Percentiles rank a stretch among this genome's conserved stretches.
Conservation (phyloP, 345 rosid genomes). For the Pistacia atlantica region DNA sequence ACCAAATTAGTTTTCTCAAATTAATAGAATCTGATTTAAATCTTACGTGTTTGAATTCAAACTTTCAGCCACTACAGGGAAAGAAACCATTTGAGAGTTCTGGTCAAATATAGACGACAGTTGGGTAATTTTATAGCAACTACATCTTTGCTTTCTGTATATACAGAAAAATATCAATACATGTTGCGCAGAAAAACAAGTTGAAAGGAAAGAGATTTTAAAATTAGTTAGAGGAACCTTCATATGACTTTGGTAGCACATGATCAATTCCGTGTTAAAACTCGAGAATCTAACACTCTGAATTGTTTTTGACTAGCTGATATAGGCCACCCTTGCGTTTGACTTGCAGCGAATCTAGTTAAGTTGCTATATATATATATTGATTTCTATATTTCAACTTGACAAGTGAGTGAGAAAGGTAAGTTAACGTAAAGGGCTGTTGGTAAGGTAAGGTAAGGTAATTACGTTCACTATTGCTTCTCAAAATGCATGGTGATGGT, state of each 20-base stretch:
- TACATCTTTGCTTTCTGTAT: not conserved
- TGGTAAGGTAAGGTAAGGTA: no score
- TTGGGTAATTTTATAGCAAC: not conserved
- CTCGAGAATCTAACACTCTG: not conserved
- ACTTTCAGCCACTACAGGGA: not conserved
- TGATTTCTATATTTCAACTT: no score
- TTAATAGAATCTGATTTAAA: not conserved
- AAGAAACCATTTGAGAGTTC: not conserved
- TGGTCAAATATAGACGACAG: not conserved
- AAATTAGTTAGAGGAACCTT: constrained; percentile 9
- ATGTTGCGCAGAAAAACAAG: constrained; percentile 3
- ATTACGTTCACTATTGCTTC: no score
- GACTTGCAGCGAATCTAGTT: not conserved
- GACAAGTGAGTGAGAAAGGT: no score
- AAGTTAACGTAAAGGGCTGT: no score
- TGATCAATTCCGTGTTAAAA: not conserved
- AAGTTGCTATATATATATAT: no score
- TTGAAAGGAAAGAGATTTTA: not conserved
- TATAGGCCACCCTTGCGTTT: not conserved
- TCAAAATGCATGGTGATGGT: no score
- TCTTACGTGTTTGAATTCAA: not conserved
- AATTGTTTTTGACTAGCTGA: not conserved
- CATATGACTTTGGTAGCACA: constrained; percentile 16
- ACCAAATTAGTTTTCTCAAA: no score
- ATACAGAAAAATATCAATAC: not conserved